These are phyloP conservation scores for Neofusicoccum parvum DNA, from an alignment of 2,329 filamentous ascomycete genomes.

Conservation along the genomic window DNA sequence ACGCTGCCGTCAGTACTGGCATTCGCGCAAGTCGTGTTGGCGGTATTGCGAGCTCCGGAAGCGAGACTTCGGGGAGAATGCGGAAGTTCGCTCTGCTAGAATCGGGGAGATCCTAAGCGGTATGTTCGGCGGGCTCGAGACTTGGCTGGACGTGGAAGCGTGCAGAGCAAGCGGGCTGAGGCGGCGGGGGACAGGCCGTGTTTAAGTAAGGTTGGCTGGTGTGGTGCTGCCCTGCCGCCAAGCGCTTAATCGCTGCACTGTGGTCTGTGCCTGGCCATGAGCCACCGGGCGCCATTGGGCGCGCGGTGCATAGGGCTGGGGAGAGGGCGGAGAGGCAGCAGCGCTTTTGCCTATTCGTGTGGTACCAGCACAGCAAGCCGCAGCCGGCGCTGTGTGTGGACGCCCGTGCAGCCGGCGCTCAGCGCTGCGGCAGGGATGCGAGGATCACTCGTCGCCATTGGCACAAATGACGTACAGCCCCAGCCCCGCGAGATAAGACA, in stretches of 20 bases:
- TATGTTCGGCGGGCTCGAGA: slow-evolving; percentile 2
- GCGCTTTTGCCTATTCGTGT: slow-evolving; percentile 16
- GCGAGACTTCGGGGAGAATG: slow-evolving; percentile 1
- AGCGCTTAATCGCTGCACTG: background rate
- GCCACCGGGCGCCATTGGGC: background rate
- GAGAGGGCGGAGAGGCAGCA: background rate
- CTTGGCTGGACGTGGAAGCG: slow-evolving; percentile 14
- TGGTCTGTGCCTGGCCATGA: background rate
- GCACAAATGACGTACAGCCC: slow-evolving; percentile 15
- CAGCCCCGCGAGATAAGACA: slow-evolving; percentile 12
- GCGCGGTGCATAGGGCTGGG: background rate
- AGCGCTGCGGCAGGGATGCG: background rate
- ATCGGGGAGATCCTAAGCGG: slow-evolving; percentile 9
- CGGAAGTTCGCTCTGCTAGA: slow-evolving; percentile 9
- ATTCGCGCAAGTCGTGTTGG: slow-evolving; percentile 11
- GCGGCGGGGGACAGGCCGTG: background rate
- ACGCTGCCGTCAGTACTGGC: slow-evolving; percentile 10
- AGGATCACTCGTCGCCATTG: background rate
- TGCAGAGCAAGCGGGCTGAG: background rate
- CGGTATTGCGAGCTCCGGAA: slow-evolving; percentile 10
- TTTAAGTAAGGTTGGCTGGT: slow-evolving; percentile 5
- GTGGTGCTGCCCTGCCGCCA: slow-evolving; percentile 6
- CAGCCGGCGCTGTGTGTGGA: background rate
- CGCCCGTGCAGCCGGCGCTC: slow-evolving; percentile 6
- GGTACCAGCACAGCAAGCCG: background rate